Evolutionary conservation across 305 asterid genomes (phyloP).

Genomic region (Solanum chacoense): DNA sequence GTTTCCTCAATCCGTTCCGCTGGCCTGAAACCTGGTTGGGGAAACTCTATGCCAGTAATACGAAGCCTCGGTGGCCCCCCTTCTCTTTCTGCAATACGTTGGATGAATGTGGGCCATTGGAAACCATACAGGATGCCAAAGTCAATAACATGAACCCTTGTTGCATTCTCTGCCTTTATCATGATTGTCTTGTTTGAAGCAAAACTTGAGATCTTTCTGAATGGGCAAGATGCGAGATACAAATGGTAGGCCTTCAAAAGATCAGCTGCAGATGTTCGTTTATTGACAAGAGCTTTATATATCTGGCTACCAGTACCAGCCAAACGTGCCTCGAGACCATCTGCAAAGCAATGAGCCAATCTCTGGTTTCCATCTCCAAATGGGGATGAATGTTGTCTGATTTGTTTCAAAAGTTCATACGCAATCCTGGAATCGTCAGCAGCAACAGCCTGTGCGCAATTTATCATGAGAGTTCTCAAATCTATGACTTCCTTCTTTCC

Average conservation of each 20-base stretch:
- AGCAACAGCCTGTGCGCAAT: constrained; percentile 64
- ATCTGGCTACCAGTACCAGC: constrained; percentile 68
- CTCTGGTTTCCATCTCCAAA: constrained; percentile 63
- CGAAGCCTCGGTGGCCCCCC: constrained; percentile 42
- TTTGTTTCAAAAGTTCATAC: constrained; percentile 39
- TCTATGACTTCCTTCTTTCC: constrained; percentile 50
- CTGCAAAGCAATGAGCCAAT: constrained; percentile 50
- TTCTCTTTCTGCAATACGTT: constrained; percentile 30
- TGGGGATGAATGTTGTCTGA: constrained; percentile 62
- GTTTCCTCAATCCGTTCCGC: constrained; percentile 38
- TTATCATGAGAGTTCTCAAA: constrained; percentile 49
- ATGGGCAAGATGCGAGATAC: constrained; percentile 48
- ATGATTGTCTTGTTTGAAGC: constrained; percentile 35
- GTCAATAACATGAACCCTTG: constrained; percentile 47
- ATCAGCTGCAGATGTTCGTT: constrained; percentile 45
- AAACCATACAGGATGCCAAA: constrained; percentile 62
- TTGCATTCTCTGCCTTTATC: constrained; percentile 19
- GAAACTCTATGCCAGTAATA: constrained; percentile 41
- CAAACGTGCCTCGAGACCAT: constrained; percentile 62
- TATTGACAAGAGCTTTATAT: constrained; percentile 38
- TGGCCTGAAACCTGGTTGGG: constrained; percentile 41
- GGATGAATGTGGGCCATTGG: constrained; percentile 56
- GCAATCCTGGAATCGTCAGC: constrained; percentile 42
- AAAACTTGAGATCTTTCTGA: constrained; percentile 38
- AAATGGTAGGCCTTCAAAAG: constrained; percentile 42